phyloP scores from a whole-genome alignment of 768 basidiomycete genomes.

The Calocybe gangraenosa region DNA sequence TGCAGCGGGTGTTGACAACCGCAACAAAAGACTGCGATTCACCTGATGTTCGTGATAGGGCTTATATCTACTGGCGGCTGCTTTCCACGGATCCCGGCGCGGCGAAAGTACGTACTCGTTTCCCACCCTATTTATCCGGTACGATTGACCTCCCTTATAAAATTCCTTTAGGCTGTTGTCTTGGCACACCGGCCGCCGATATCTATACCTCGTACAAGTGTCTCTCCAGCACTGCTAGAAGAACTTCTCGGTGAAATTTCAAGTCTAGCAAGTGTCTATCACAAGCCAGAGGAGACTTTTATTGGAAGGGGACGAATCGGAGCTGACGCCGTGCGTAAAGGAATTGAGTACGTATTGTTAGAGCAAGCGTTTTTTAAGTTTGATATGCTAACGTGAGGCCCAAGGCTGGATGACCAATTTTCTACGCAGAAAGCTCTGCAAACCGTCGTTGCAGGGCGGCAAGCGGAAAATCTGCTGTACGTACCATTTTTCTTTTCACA shows the following conservation, averaged over 20 bases:
- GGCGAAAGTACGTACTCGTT: slow-evolving; percentile 65
- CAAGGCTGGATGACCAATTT: slow-evolving; percentile 58
- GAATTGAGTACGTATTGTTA: slow-evolving; percentile 47
- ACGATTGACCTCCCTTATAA: slow-evolving; percentile 1
- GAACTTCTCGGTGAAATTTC: slow-evolving; percentile 91
- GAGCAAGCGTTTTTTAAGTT: background rate
- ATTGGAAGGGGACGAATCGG: slow-evolving; percentile 89
- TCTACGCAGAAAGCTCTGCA: slow-evolving; percentile 83
- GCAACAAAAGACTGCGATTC: slow-evolving; percentile 98
- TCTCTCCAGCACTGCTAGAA: slow-evolving; percentile 82
- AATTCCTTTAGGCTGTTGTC: slow-evolving; percentile 61
- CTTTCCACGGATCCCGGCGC: slow-evolving; percentile 93
- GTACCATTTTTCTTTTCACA: slow-evolving; percentile 13
- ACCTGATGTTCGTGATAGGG: slow-evolving; percentile 93
- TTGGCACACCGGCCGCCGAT: slow-evolving; percentile 92
- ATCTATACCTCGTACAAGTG: slow-evolving; percentile 86
- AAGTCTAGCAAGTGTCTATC: slow-evolving; percentile 89
- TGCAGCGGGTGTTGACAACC: slow-evolving; percentile 87
- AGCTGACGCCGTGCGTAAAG: slow-evolving; percentile 70
- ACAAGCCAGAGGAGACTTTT: slow-evolving; percentile 95
- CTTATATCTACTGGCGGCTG: slow-evolving; percentile 97
- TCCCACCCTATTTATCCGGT: background rate
- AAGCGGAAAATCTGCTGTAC: slow-evolving; percentile 87
- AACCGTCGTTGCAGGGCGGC: slow-evolving; percentile 87
- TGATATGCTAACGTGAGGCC: slow-evolving; percentile 28